phyloP scores from a whole-genome alignment of 257 asterid species.

The Fraxinus quadrangulata region DNA sequence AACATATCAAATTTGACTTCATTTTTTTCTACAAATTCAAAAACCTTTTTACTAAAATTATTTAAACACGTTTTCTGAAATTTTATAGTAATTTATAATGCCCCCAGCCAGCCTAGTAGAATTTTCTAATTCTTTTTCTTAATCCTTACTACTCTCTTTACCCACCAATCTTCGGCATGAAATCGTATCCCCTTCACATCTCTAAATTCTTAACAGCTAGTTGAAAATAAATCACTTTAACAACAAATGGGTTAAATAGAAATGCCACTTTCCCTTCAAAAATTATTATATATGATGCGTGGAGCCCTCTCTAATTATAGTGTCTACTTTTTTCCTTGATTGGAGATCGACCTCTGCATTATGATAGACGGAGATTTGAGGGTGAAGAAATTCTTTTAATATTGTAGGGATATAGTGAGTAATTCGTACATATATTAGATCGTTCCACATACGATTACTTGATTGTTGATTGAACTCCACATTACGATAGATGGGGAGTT shows the following conservation, averaged over 20 bases:
- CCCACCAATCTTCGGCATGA: constrained; percentile 25
- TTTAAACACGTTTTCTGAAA: background rate
- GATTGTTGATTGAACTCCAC: too few relatives aligned
- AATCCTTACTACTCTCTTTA: constrained; percentile 23
- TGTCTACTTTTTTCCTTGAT: too few relatives aligned
- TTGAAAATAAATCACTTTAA: background rate
- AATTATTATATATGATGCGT: background rate
- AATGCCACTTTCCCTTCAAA: too few relatives aligned
- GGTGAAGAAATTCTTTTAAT: too few relatives aligned
- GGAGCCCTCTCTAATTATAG: background rate
- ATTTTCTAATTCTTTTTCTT: constrained; percentile 22
- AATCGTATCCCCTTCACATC: background rate
- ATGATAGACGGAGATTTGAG: too few relatives aligned
- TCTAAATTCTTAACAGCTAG: too few relatives aligned
- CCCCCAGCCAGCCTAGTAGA: constrained; percentile 34
- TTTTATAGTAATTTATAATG: background rate
- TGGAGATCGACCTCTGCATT: too few relatives aligned
- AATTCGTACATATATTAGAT: too few relatives aligned
- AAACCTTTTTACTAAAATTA: constrained; percentile 35
- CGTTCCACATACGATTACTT: too few relatives aligned
- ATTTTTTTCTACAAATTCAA: background rate
- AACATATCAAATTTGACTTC: constrained; percentile 23
- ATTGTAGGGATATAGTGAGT: too few relatives aligned
- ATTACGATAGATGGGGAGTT: too few relatives aligned
- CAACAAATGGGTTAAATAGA: background rate